phyloP scores from a whole-genome alignment of 2,329 filamentous ascomycete genomes.

The Aureobasidium sp. region DNA sequence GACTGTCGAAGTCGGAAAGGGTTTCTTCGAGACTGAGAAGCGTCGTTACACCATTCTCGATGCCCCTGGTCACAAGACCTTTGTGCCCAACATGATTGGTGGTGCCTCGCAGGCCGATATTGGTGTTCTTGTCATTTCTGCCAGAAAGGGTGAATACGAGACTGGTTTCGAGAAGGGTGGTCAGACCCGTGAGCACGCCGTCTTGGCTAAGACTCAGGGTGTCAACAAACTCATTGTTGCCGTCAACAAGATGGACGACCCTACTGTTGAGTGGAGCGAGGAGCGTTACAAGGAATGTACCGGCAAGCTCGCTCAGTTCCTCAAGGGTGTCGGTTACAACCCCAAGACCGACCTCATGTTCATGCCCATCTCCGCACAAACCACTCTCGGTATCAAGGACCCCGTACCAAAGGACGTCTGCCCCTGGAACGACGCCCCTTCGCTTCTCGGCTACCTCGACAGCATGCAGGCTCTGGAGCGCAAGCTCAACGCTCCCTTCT shows the following conservation, averaged over 20 bases:
- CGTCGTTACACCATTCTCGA: conserved; percentile 94
- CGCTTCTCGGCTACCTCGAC: conserved; percentile 88
- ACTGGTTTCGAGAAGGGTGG: conserved; percentile 96
- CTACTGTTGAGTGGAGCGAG: conserved; percentile 92
- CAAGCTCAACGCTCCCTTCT: conserved; percentile 95
- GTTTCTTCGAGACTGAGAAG: conserved; percentile 95
- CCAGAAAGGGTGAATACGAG: conserved; percentile 97
- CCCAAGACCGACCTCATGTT: conserved; percentile 84
- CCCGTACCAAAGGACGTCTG: conserved; percentile 67
- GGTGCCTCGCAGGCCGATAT: conserved; percentile 69
- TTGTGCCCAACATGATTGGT: conserved; percentile 96
- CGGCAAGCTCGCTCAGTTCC: conserved; percentile 74
- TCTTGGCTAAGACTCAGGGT: conserved; percentile 95
- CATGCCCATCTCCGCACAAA: conserved; percentile 93
- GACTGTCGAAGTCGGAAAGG: conserved; percentile 93
- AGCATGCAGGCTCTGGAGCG: conserved; percentile 86
- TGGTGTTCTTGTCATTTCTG: conserved; percentile 90
- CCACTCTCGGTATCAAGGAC: conserved; percentile 77
- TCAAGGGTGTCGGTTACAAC: conserved; percentile 91
- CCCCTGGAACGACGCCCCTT: conserved; percentile 82
- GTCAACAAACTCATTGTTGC: conserved; percentile 93
- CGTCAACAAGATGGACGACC: conserved; percentile 99
- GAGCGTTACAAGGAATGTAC: conserved; percentile 90
- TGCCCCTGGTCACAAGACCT: conserved; percentile 97
- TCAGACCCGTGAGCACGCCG: conserved; percentile 94